phyloP scores from a whole-genome alignment of 1,284 basidiomycete genomes.

The Anthracocystis setariae region DNA sequence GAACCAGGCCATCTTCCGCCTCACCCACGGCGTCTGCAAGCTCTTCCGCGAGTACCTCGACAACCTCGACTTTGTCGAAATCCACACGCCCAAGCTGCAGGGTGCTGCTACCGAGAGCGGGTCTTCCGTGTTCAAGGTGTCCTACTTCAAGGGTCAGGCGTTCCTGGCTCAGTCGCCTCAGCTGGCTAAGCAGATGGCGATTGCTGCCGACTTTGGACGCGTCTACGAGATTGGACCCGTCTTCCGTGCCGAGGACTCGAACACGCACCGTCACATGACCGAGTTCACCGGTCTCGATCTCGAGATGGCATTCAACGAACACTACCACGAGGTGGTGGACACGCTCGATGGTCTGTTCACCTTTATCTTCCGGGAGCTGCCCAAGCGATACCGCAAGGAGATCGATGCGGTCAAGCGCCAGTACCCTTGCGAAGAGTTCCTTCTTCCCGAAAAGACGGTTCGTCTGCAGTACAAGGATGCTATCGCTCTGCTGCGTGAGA shows the following conservation, averaged over 20 bases:
- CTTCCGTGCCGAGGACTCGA: constrained; percentile 97
- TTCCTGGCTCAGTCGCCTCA: constrained; percentile 97
- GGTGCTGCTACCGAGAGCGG: constrained; percentile 97
- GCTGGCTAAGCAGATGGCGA: constrained; percentile 98
- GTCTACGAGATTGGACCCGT: constrained; percentile 95
- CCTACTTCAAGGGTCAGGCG: constrained; percentile 95
- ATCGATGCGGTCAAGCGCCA: constrained; percentile 84
- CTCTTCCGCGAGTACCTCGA: constrained; percentile 89
- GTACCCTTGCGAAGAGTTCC: constrained; percentile 77
- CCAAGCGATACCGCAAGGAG: constrained; percentile 78
- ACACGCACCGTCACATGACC: constrained; percentile 97
- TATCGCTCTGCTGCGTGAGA: constrained; percentile 62
- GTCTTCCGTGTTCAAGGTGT: constrained; percentile 95
- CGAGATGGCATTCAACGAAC: constrained; percentile 97
- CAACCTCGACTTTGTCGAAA: constrained; percentile 84
- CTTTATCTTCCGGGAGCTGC: constrained; percentile 67
- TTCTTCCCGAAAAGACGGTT: constrained; percentile 64
- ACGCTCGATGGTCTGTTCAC: constrained; percentile 65
- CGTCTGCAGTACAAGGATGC: constrained; percentile 63
- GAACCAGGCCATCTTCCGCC: constrained; percentile 94
- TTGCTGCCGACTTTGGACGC: constrained; percentile 95
- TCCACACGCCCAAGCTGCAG: constrained; percentile 97
- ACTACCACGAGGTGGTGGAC: constrained; percentile 82
- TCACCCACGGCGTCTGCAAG: constrained; percentile 87
- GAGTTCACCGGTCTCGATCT: constrained; percentile 99